Base-by-base conservation (phyloP, 2,329 filamentous ascomycete species). In the Colletotrichum gigasporum region DNA sequence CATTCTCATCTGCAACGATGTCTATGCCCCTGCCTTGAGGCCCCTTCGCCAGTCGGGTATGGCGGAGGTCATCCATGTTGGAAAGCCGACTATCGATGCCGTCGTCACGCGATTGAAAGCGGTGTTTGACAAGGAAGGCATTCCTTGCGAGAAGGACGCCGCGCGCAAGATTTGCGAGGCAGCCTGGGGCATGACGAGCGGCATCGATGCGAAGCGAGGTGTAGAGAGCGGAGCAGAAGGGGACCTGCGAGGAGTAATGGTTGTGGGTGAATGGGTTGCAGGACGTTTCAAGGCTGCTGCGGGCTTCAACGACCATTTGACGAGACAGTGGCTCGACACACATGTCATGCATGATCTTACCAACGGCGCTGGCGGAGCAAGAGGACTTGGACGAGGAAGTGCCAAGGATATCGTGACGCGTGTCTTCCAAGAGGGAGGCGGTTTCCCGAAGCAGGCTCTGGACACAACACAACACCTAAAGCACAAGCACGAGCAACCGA, bases 1-100 rank as follows among this genome's bases (percentile, higher is more conserved):
- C 28, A 93, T 99, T 52, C 83, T 99, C 48, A 96, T 99, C 70
- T 99, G 96, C 81, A 99, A 99, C 71, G 96, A 99, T 75, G 89
- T 98, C 1, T 99, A 99, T 73, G 94, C 97, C 70, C 90, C 95
- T 4, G 92, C 94, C 18, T 84, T 99, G 39, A 87, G 94, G 26
- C 94, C 93, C 0, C 82, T 99, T 7, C 89, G 96, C n/a, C 91
- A 95, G 68, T 94, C 93, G 0, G 88, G 83, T 5, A 80, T 96
- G 51, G 96, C 95, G 0, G 96, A 99, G 75, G 89, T 98, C 37
- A 90, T 99, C 20, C 94, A 97, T 72, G 91, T 97, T 32, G 92
- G 95, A 48, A 96, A 96, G 71, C 94, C 96, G 2, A 90, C 92
- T 0, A 80, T 98, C 9, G 94, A 97, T 67, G 91, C 94, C 51